phyloP scores from a whole-genome alignment of 768 basidiomycete genomes.

The Lactifluus echinatus region DNA sequence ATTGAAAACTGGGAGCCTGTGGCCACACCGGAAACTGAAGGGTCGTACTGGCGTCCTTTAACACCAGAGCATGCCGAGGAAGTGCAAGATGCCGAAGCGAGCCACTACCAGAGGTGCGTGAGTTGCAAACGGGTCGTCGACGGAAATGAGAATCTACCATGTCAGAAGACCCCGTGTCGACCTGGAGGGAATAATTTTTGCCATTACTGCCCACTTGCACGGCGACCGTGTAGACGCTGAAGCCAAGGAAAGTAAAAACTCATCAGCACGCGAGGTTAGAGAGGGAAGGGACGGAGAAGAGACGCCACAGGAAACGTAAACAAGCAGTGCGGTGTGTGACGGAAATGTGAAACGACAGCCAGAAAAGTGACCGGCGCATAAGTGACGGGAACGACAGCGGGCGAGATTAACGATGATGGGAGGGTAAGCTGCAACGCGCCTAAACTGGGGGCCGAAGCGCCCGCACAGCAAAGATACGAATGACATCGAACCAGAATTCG shows the following conservation, averaged over 20 bases:
- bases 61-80: conserved; percentile 42
- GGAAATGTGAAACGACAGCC: background rate
- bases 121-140: background rate
- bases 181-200: conserved; percentile 54
- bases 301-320: background rate
- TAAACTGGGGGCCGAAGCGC: background rate
- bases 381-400: background rate
- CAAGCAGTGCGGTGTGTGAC: background rate
- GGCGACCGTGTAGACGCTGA: conserved; percentile 59
- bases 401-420: background rate
- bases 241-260: background rate
- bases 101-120: conserved; percentile 46
- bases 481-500: background rate
- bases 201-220: conserved; percentile 41
- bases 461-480: background rate
- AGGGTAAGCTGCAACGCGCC: background rate
- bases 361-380: background rate
- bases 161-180: conserved; percentile 80
- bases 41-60: conserved; percentile 46
- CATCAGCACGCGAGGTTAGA: background rate
- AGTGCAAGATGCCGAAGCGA: conserved; percentile 58
- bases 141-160: conserved; percentile 37
- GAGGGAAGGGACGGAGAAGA: background rate
- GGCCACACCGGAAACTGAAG: conserved; percentile 33
- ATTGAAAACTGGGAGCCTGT: conserved; percentile 43